Evolutionary conservation across 192 early-diverging fungal species (phyloP).

Genomic region (Neocallimastix lanati): DNA sequence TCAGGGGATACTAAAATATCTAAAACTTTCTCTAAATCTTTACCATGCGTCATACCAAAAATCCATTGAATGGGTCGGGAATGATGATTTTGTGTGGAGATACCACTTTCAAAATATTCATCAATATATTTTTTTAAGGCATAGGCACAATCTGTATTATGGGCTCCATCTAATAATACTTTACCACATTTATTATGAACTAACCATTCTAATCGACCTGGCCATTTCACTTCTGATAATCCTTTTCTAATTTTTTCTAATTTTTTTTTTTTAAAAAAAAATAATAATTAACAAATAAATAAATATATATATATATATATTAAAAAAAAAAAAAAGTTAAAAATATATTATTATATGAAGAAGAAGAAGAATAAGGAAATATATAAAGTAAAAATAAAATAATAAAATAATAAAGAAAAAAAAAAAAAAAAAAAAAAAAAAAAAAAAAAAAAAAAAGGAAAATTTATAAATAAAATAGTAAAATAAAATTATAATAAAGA

Average conservation of each 20-base stretch:
- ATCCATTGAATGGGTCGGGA: constrained; percentile 46
- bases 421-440: no score
- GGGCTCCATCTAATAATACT: constrained; percentile 79
- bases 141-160: constrained; percentile 59
- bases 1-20: constrained; percentile 23
- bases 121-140: constrained; percentile 50
- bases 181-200: constrained; percentile 8
- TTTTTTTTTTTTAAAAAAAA: constrained; percentile 13
- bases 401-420: no score
- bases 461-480: no score
- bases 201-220: constrained; percentile 60
- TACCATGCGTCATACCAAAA: constrained; percentile 52
- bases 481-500: no score
- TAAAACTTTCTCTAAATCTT: constrained; percentile 42
- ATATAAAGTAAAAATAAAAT: no score
- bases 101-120: background rate
- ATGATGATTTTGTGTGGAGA: background rate
- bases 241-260: constrained; percentile 32
- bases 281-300: no score
- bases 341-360: no score
- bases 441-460: no score
- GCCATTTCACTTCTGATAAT: constrained; percentile 52
- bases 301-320: no score
- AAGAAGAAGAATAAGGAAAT: no score
- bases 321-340: no score